Evolutionary conservation across 371 early-diverging fungal genomes (phyloP).

Genomic region (Mucor irregularis): DNA sequence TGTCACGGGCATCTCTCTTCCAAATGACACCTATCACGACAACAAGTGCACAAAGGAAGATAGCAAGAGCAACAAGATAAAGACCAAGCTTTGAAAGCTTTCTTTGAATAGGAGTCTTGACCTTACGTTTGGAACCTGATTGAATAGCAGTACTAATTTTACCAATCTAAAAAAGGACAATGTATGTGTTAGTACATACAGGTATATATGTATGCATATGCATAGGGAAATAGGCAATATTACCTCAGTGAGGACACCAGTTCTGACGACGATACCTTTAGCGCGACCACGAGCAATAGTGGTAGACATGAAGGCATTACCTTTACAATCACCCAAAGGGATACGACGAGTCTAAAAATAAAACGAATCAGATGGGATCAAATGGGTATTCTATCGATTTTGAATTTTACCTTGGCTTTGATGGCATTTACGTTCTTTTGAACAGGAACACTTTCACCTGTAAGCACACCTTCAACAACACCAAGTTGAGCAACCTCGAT

Average conservation of each 20-base stretch:
- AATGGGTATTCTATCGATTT: constrained; percentile 31
- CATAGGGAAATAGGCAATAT: background rate
- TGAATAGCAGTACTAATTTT: constrained; percentile 88
- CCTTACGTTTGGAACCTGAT: constrained; percentile 60
- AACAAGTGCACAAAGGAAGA: constrained; percentile 79
- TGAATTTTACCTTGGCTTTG: constrained; percentile 47
- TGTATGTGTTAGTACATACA: background rate
- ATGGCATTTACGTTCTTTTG: constrained; percentile 57
- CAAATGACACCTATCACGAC: constrained; percentile 82
- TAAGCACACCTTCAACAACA: constrained; percentile 73
- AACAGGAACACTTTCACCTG: constrained; percentile 84
- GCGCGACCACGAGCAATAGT: constrained; percentile 72
- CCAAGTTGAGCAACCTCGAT: constrained; percentile 84
- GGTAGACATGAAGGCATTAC: constrained; percentile 77
- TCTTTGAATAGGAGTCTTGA: constrained; percentile 78
- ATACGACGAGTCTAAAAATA: constrained; percentile 53
- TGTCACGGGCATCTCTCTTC: constrained; percentile 45
- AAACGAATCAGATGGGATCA: background rate
- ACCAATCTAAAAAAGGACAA: constrained; percentile 65
- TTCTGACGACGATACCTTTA: constrained; percentile 73
- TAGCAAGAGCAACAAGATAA: constrained; percentile 75
- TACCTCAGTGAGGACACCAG: constrained; percentile 76
- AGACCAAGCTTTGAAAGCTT: constrained; percentile 70
- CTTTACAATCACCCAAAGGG: constrained; percentile 72
- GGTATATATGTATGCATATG: background rate